Percentiles rank a stretch among this genome's conserved stretches.
These are phyloP conservation scores for Curvularia hawaiiensis DNA, from an alignment of 2,329 filamentous ascomycete genomes.

Conservation along the genomic window DNA sequence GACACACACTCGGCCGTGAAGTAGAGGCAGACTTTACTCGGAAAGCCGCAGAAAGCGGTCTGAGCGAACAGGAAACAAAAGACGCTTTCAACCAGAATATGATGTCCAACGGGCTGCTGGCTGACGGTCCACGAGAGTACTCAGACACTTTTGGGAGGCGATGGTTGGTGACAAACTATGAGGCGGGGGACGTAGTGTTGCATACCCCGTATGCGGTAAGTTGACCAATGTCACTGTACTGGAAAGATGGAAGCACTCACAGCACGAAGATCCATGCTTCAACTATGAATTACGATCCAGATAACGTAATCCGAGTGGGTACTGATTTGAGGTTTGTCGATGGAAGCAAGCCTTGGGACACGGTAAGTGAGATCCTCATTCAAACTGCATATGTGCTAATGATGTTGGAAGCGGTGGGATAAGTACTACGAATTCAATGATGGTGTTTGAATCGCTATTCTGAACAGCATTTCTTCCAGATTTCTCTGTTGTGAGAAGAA, in stretches of 20 bases:
- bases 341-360: conserved; percentile 57
- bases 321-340: conserved; percentile 64
- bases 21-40: conserved; percentile 57
- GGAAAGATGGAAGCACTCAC: conserved; percentile 9
- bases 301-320: conserved; percentile 59
- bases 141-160: conserved; percentile 50
- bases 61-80: conserved; percentile 58
- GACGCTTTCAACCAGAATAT: conserved; percentile 60
- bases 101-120: conserved; percentile 61
- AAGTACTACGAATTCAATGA: conserved; percentile 41
- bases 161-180: conserved; percentile 60
- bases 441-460: conserved; percentile 19
- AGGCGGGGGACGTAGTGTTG: conserved; percentile 58
- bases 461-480: not conserved
- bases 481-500: not conserved
- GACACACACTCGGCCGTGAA: conserved; percentile 54
- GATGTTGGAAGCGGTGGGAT: conserved; percentile 36
- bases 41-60: conserved; percentile 55
- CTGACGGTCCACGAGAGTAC: conserved; percentile 55
- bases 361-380: conserved; percentile 33
- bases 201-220: conserved; percentile 39
- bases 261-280: conserved; percentile 60
- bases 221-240: not conserved
- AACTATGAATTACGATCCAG: conserved; percentile 59
- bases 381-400: not conserved